Conservation (phyloP, 805 yeast genomes). For the Vanderwaltozyma polyspora region DNA sequence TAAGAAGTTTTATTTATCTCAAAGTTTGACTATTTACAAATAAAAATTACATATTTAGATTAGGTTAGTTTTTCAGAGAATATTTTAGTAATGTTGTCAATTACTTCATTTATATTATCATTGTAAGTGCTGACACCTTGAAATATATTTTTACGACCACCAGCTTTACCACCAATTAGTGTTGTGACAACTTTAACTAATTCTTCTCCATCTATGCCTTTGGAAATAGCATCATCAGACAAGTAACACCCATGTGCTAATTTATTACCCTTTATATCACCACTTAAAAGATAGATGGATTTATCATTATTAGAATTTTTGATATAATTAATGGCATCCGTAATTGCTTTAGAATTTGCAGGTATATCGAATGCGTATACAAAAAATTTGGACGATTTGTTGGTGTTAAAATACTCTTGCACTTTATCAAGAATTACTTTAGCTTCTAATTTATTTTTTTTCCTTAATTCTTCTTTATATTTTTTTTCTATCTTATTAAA, state of each 20-base stretch:
- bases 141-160: slow-evolving; percentile 92
- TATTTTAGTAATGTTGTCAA: slow-evolving; percentile 52
- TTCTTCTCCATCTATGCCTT: slow-evolving; percentile 64
- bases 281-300: slow-evolving; percentile 70
- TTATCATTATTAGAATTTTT: slow-evolving; percentile 63
- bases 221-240: slow-evolving; percentile 53
- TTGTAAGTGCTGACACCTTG: slow-evolving; percentile 93
- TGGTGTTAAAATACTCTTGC: slow-evolving; percentile 48
- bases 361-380: slow-evolving; percentile 59
- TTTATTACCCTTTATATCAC: slow-evolving; percentile 46
- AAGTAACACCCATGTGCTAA: slow-evolving; percentile 94
- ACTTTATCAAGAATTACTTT: slow-evolving; percentile 72
- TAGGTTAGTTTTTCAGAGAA: slow-evolving; percentile 36
- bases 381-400: slow-evolving; percentile 42
- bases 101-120: slow-evolving; percentile 57
- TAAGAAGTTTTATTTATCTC: too few species aligned
- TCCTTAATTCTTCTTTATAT: slow-evolving; percentile 76
- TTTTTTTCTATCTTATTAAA: slow-evolving; percentile 73
- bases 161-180: slow-evolving; percentile 89
- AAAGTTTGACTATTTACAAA: too few species aligned
- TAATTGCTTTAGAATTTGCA: slow-evolving; percentile 84
- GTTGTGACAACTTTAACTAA: slow-evolving; percentile 60
- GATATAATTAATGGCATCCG: slow-evolving; percentile 79
- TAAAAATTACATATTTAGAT: too few species aligned
- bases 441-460: slow-evolving; percentile 75